Evolutionary conservation across 2,329 filamentous ascomycete species (phyloP).

Genomic region (Corinectria fuckeliana): DNA sequence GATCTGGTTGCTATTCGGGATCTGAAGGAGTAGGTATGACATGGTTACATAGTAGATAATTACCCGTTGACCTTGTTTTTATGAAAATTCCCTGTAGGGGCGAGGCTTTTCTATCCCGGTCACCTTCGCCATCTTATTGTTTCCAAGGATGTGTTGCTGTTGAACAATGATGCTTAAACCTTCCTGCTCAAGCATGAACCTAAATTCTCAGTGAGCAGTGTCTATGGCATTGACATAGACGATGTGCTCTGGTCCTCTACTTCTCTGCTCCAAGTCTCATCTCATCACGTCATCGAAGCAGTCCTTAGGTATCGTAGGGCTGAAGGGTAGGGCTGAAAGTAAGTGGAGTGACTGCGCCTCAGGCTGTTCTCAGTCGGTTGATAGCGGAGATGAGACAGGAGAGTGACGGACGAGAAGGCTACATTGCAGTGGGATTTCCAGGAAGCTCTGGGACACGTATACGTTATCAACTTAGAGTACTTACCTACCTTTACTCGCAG

Average conservation of each 20-base stretch:
- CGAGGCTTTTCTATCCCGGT: neutral
- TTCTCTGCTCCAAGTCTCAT: too few species aligned
- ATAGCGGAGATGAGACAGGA: neutral
- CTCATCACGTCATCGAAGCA: too few species aligned
- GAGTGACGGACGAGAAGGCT: neutral
- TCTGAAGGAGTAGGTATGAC: slow-evolving; percentile 4
- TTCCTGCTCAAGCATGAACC: too few species aligned
- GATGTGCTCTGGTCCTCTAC: too few species aligned
- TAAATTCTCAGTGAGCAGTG: too few species aligned
- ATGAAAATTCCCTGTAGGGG: slow-evolving; percentile 1
- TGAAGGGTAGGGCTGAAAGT: slow-evolving; percentile 16
- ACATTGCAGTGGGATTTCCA: neutral
- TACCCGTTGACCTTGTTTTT: slow-evolving; percentile 16
- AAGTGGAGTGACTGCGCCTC: slow-evolving; percentile 2
- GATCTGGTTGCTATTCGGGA: neutral
- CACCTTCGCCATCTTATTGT: neutral
- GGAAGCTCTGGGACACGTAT: neutral
- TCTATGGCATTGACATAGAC: too few species aligned
- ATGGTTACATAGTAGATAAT: too few species aligned
- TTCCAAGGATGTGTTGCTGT: neutral
- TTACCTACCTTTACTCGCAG: too few species aligned
- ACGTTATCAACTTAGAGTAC: too few species aligned
- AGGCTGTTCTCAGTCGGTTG: neutral
- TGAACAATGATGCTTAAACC: too few species aligned
- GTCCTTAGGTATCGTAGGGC: too few species aligned